Percentiles rank a stretch among this genome's conserved stretches.
Conservation (phyloP, 1,284 basidiomycete genomes). For the Ceratobasidium sp. region DNA sequence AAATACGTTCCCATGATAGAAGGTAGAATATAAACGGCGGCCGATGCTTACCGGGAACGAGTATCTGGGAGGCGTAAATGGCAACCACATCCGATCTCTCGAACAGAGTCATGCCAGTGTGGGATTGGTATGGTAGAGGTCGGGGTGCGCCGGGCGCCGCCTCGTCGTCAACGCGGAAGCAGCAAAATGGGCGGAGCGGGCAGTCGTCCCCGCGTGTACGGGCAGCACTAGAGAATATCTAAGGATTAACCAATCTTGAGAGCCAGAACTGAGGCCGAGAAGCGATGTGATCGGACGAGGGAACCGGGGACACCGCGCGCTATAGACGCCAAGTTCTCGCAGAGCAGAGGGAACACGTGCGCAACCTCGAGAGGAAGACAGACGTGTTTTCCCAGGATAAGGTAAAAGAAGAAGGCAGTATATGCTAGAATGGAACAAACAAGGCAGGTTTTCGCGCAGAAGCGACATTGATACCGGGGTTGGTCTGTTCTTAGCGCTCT, state of each 20-base stretch:
- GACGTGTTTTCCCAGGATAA: neutral
- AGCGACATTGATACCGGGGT: constrained; percentile 2
- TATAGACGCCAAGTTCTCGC: neutral
- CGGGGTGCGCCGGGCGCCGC: no score
- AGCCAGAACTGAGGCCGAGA: neutral
- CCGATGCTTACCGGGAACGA: neutral
- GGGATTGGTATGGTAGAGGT: neutral
- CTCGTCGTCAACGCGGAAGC: neutral
- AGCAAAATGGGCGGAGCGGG: neutral
- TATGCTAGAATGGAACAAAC: constrained; percentile 1
- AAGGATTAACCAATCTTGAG: constrained; percentile 9
- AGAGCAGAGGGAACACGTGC: constrained; percentile 1
- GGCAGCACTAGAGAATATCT: neutral
- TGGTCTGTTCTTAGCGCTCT: constrained; percentile 6
- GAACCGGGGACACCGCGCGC: constrained; percentile 12
- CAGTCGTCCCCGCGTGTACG: neutral
- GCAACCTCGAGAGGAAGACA: neutral
- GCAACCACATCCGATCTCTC: neutral
- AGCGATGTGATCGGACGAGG: constrained; percentile 11
- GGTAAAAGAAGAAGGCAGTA: constrained; percentile 11
- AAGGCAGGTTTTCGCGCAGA: neutral
- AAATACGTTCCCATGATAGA: neutral
- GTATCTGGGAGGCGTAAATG: neutral
- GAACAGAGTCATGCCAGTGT: neutral
- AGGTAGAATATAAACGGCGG: neutral